phyloP scores from a whole-genome alignment of 495 filamentous ascomycete species.

The Alectoria sarmentosa region DNA sequence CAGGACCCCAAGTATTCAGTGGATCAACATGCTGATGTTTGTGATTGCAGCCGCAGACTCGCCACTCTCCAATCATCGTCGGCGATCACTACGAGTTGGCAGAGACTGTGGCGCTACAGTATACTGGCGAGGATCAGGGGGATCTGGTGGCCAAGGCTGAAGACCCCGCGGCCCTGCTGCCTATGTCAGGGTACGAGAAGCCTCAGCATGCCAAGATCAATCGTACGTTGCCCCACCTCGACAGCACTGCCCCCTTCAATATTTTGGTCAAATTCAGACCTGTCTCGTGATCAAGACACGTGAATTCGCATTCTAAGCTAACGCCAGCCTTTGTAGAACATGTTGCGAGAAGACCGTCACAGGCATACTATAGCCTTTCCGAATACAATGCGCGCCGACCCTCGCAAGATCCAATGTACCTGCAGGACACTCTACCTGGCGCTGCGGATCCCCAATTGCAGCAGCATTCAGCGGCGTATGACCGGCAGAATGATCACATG shows the following conservation, averaged over 20 bases:
- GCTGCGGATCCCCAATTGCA: conserved; percentile 42
- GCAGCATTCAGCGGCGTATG: conserved; percentile 41
- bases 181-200: conserved; percentile 49
- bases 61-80: conserved; percentile 47
- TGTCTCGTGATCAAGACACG: background rate
- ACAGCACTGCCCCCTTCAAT: background rate
- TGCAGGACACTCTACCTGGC: conserved; percentile 33
- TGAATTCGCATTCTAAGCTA: conserved; percentile 7
- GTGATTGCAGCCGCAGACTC: conserved; percentile 29
- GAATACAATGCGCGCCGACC: conserved; percentile 41
- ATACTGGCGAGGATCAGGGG: conserved; percentile 42
- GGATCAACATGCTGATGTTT: conserved; percentile 13
- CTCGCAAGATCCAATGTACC: conserved; percentile 41
- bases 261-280: background rate
- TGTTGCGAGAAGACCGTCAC: conserved; percentile 5
- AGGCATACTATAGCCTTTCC: conserved; percentile 16
- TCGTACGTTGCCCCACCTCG: conserved; percentile 32
- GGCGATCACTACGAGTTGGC: conserved; percentile 48
- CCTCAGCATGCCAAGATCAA: conserved; percentile 35
- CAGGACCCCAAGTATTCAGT: conserved; percentile 31
- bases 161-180: conserved; percentile 35
- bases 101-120: conserved; percentile 43
- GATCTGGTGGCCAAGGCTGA: conserved; percentile 49
- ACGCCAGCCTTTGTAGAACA: conserved; percentile 16
- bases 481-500: conserved; percentile 42